Base-by-base conservation (phyloP, 139 green algal species). In the Micractinium sp. region DNA sequence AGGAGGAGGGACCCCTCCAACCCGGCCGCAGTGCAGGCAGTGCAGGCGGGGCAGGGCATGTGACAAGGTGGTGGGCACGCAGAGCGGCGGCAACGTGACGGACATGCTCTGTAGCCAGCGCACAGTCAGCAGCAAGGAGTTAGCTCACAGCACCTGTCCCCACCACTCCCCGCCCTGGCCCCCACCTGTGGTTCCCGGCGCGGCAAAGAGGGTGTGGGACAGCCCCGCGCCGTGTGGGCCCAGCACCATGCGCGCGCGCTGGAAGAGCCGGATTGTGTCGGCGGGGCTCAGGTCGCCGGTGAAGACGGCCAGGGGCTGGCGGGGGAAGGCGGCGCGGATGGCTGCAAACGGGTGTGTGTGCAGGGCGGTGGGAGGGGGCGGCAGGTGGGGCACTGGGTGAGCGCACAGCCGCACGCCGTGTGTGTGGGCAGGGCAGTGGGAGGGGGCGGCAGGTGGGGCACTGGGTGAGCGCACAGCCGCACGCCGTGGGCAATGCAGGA, bases 201-300 rank as follows among this genome's bases (percentile, higher is more conserved):
- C 90, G 47, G 87, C 47, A 78, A 93, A 93, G 35, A 92, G 71
- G n/a, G 80, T 88, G 88, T 93, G 81, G 29, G 88, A 90, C 29
- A 93, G 87, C 23, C 90, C 90, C 3, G 90, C 90, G 67, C 90
- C 90, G 61, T 93, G 90, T 1, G 90, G 88, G 3, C 90, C 90
- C 63, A 93, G 15, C 61, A 93, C 80, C 63, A 93, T 77, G 56
- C 77, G 87, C 0, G 90, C 87, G 3, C 79, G 82, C 84, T 90
- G 76, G 82, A 93, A 93, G 35, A 92, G 74, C n/a, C 41, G 36
- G 20, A 93, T 78, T 0, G 86, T 61, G 23, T 92, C 76, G 5
- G 35, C 20, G 20, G 83, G 53, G 31, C 38, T 7, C 36, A 66
- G n/a, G 63, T 47, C 82, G 33, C 84, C 79, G 35, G 39, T 33